Evolutionary conservation across 2,329 filamentous ascomycete species (phyloP).

Genomic region (Cyphellophora europaea): DNA sequence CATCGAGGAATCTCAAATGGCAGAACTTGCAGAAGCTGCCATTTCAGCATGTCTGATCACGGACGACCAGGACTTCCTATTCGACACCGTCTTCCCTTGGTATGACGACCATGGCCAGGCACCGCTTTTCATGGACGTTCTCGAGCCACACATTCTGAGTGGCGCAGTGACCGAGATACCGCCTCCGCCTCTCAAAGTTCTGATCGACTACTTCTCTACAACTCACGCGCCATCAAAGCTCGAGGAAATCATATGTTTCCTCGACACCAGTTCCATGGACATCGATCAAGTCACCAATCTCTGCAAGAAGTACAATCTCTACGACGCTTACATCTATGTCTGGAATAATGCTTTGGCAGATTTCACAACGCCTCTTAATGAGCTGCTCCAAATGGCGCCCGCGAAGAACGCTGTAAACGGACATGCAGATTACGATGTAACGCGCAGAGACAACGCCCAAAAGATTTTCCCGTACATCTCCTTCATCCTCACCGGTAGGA

Average conservation of each 20-base stretch:
- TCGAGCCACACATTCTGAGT: constrained; percentile 82
- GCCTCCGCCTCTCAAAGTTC: constrained; percentile 72
- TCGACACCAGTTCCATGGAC: constrained; percentile 84
- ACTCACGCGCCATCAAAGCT: constrained; percentile 67
- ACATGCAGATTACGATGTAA: constrained; percentile 48
- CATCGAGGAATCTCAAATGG: constrained; percentile 54
- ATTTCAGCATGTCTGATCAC: constrained; percentile 76
- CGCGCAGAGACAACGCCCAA: constrained; percentile 52
- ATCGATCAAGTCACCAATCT: constrained; percentile 84
- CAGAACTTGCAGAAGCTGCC: constrained; percentile 71
- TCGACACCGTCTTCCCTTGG: constrained; percentile 82
- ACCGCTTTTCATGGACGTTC: constrained; percentile 72
- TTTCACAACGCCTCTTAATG: constrained; percentile 82
- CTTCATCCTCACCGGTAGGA: constrained; percentile 76
- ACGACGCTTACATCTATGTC: constrained; percentile 91
- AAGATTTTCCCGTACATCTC: constrained; percentile 95
- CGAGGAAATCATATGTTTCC: constrained; percentile 89
- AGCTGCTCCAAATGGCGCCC: constrained; percentile 59
- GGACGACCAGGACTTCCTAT: constrained; percentile 71
- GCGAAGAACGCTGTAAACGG: constrained; percentile 23
- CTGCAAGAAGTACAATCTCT: constrained; percentile 85
- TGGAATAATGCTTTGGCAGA: constrained; percentile 89
- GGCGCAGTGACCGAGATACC: constrained; percentile 66
- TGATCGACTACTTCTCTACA: constrained; percentile 71
- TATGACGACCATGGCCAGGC: constrained; percentile 69